phyloP scores from a whole-genome alignment of 371 early-diverging fungal species.

The Umbelopsis sp. region DNA sequence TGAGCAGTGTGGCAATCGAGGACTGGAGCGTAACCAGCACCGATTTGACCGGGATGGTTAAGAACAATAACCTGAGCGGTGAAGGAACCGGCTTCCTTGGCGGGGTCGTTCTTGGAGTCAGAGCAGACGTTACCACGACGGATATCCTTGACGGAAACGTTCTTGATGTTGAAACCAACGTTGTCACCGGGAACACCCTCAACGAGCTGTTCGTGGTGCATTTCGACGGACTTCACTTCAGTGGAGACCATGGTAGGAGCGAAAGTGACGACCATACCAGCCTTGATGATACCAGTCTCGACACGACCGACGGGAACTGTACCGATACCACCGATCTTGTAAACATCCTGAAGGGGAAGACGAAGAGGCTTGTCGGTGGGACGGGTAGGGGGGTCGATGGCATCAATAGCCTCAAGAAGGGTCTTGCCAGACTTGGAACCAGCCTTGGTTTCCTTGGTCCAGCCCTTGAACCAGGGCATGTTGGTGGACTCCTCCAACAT shows the following conservation, averaged over 20 bases:
- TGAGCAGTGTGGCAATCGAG: constrained; percentile 97
- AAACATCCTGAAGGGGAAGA: constrained; percentile 96
- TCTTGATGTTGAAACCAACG: constrained; percentile 66
- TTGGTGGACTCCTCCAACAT: constrained; percentile 91
- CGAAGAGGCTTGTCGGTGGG: constrained; percentile 96
- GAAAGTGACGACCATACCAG: too few species aligned
- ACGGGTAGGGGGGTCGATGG: constrained; percentile 90
- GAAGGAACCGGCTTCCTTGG: constrained; percentile 72
- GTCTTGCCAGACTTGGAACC: constrained; percentile 83
- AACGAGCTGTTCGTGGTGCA: too few species aligned
- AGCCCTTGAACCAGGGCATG: constrained; percentile 98
- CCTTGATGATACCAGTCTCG: constrained; percentile 28
- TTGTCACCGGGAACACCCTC: too few species aligned
- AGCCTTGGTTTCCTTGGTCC: constrained; percentile 89
- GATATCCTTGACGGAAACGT: constrained; percentile 93
- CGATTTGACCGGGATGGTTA: constrained; percentile 92
- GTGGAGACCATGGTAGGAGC: too few species aligned
- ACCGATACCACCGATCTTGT: constrained; percentile 98
- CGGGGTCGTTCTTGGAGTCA: constrained; percentile 93
- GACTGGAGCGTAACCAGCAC: constrained; percentile 93
- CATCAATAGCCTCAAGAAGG: constrained; percentile 92
- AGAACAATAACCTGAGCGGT: constrained; percentile 78
- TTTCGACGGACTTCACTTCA: too few species aligned
- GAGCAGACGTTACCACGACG: constrained; percentile 91
- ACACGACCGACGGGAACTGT: constrained; percentile 97